Percentiles rank a stretch among this genome's conserved stretches.
Evolutionary conservation across 352 stramenopile species (phyloP).

Genomic region (Pythium utonaiense): DNA sequence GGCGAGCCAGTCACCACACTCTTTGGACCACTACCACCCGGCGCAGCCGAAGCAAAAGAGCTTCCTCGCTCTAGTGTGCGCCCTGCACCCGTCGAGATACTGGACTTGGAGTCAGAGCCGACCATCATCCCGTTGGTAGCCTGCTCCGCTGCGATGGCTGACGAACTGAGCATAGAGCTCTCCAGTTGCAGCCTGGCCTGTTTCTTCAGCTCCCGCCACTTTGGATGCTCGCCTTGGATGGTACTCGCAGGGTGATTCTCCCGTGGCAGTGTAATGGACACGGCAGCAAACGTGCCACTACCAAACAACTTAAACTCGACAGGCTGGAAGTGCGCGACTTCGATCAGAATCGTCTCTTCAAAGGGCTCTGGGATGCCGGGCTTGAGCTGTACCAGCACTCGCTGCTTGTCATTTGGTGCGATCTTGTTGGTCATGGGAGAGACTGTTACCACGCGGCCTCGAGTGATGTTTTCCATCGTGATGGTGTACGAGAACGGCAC

Average conservation of each 20-base stretch:
- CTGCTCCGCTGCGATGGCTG: slow-evolving; percentile 19
- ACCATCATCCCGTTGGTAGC: slow-evolving; percentile 8
- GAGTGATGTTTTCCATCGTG: slow-evolving; percentile 32
- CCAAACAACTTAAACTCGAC: slow-evolving; percentile 89
- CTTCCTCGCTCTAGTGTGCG: slow-evolving; percentile 33
- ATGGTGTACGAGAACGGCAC: slow-evolving; percentile 89
- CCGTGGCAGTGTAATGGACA: slow-evolving; percentile 88
- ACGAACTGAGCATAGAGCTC: slow-evolving; percentile 24
- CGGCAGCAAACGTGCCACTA: slow-evolving; percentile 86
- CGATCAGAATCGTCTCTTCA: slow-evolving; percentile 85
- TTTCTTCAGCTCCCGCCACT: slow-evolving; percentile 77
- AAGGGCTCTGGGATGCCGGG: slow-evolving; percentile 88
- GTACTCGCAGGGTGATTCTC: slow-evolving; percentile 56
- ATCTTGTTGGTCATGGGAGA: slow-evolving; percentile 82
- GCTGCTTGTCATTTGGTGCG: slow-evolving; percentile 86
- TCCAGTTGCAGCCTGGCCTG: slow-evolving; percentile 42
- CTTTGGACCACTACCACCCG: slow-evolving; percentile 6
- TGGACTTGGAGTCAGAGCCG: slow-evolving; percentile 52
- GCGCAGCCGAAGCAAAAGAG: slow-evolving; percentile 24
- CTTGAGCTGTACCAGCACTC: slow-evolving; percentile 80
- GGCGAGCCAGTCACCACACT: slow-evolving; percentile 12
- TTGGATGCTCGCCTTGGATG: slow-evolving; percentile 51
- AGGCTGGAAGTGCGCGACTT: slow-evolving; percentile 94
- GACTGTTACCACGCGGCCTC: slow-evolving; percentile 64
- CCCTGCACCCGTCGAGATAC: slow-evolving; percentile 33